Base-by-base conservation (phyloP, 2,329 filamentous ascomycete species). In the Diaporthe vaccinii region DNA sequence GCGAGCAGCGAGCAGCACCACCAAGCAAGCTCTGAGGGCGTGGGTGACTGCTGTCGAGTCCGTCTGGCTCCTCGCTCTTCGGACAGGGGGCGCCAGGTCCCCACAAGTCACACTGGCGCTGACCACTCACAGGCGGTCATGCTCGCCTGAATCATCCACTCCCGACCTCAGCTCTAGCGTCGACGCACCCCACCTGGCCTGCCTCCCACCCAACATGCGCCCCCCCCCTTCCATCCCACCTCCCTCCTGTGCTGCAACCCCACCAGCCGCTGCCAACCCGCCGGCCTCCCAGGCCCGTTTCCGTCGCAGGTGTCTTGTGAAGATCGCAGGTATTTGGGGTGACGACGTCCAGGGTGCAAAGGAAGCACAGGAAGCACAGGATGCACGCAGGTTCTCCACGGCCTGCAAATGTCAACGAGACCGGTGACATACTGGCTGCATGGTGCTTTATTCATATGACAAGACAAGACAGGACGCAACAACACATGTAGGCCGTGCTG, bases 391-490 rank as follows among this genome's bases (percentile, higher is more conserved):
- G 28, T 41, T 62, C 51, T 49, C 41, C 44, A 41, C 31, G 55
- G 57, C 62, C 68, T 74, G 74, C 62, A 72, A 74, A 61, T 55
- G 57, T 46, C 72, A 58, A 68, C 20, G 15, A 15, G 39, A 75
- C 75, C 73, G 75, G 73, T 76, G 73, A 76, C 55, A 69, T 67
- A 59, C 69, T 75, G 75, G 73, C 73, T 75, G 75, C 75, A 76
- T 75, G 75, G 34, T 69, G 61, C 73, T 39, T 72, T 28, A 70
- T 72, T 55, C 68, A 69, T 73, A 73, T 73, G 75, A 75, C 73
- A 70, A 53, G 7, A 69, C 65, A 55, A 28, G 34, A 41, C 65
- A 39, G 5, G 22, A 17, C 34, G 25, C 46, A 39, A 28, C 31
- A 20, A n/a, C 20, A 3, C 46, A 12, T 14, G n/a, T 8, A 8